phyloP scores from a whole-genome alignment of 192 early-diverging fungal genomes.

The Powellomyces hirtus region DNA sequence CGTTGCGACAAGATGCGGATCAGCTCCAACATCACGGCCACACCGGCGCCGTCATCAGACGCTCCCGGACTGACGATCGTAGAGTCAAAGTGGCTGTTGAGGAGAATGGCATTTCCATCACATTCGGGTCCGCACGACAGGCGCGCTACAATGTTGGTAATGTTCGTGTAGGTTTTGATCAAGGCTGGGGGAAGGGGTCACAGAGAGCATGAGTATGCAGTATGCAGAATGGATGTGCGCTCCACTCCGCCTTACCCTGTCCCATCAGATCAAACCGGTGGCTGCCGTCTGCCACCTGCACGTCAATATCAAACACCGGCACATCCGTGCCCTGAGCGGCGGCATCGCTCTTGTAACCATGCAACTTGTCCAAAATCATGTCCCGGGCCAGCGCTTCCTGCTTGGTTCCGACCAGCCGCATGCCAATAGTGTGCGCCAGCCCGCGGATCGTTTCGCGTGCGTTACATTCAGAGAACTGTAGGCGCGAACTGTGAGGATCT shows the following conservation, averaged over 20 bases:
- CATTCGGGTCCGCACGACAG: constrained; percentile 68
- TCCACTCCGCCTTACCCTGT: constrained; percentile 44
- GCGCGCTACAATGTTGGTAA: constrained; percentile 70
- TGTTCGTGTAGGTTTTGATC: constrained; percentile 66
- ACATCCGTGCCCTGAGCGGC: neutral
- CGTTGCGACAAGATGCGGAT: constrained; percentile 32
- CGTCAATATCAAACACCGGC: constrained; percentile 47
- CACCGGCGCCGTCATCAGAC: constrained; percentile 65
- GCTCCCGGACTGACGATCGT: constrained; percentile 49
- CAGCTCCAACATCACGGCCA: constrained; percentile 71
- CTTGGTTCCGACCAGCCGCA: constrained; percentile 55
- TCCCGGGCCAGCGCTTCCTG: constrained; percentile 49
- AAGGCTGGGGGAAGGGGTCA: constrained; percentile 14
- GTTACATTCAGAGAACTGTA: constrained; percentile 54
- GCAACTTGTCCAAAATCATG: constrained; percentile 37
- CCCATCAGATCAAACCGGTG: constrained; percentile 75
- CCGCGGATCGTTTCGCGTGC: constrained; percentile 48
- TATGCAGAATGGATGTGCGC: neutral
- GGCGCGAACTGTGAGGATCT: neutral
- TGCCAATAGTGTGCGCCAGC: constrained; percentile 55
- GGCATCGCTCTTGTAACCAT: constrained; percentile 29
- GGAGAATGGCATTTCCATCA: constrained; percentile 60
- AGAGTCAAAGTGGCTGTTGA: constrained; percentile 73
- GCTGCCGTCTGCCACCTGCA: constrained; percentile 58
- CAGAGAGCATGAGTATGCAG: neutral